Percentiles rank a stretch among this genome's conserved stretches.
These are phyloP conservation scores for Bacterosira constricta DNA, from an alignment of 108 stramenopile species.

Conservation along the genomic window DNA sequence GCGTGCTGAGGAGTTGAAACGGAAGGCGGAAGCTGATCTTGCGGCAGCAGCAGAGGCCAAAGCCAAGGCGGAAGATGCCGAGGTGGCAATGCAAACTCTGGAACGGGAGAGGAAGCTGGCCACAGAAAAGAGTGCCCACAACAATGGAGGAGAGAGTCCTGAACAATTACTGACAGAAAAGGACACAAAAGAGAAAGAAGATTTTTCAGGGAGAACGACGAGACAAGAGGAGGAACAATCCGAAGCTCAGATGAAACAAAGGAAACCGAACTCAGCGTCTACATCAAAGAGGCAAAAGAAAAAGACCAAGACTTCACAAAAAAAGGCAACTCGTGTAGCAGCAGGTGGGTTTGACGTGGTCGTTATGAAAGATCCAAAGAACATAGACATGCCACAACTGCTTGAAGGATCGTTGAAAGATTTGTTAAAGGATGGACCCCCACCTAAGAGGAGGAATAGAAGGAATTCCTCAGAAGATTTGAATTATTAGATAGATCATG, in stretches of 20 bases:
- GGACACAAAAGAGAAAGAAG: slow-evolving; percentile 3
- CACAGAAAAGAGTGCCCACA: background rate
- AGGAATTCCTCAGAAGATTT: slow-evolving; percentile 5
- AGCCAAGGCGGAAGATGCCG: background rate
- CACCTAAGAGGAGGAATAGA: slow-evolving; percentile 4
- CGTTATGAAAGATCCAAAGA: slow-evolving; percentile 5
- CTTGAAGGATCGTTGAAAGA: slow-evolving; percentile 9
- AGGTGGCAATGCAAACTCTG: background rate
- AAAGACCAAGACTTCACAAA: background rate
- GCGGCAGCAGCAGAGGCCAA: slow-evolving; percentile 2
- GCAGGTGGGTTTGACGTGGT: background rate
- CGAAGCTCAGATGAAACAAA: background rate
- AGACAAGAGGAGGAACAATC: background rate
- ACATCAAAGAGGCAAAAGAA: background rate
- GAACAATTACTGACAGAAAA: background rate
- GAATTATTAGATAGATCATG: slow-evolving; percentile 5
- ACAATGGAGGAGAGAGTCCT: background rate
- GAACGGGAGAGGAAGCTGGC: background rate
- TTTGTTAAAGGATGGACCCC: background rate
- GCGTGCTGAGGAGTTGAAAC: background rate
- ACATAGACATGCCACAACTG: background rate
- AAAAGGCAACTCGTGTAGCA: slow-evolving; percentile 2
- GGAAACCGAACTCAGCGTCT: background rate
- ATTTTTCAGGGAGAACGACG: background rate
- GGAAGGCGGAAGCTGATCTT: slow-evolving; percentile 4